These are phyloP conservation scores for Naganishia randhawae DNA, from an alignment of 768 basidiomycete genomes.

Conservation along the genomic window DNA sequence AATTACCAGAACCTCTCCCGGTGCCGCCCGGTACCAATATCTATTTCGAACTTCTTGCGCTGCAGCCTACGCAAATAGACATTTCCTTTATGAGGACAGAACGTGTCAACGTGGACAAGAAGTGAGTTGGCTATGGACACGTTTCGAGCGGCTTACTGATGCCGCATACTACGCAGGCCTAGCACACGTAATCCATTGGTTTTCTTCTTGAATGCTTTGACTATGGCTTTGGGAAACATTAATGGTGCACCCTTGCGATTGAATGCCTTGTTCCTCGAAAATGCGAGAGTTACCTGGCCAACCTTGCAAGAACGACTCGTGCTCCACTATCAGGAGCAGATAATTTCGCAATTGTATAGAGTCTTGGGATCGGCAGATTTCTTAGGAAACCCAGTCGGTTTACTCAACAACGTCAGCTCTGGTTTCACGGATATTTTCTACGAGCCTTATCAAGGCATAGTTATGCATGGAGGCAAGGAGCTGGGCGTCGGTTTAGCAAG, in stretches of 20 bases:
- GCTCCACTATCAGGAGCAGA: slow-evolving; percentile 89
- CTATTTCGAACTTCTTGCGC: slow-evolving; percentile 91
- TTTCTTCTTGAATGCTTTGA: slow-evolving; percentile 86
- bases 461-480: slow-evolving; percentile 93
- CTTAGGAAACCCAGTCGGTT: slow-evolving; percentile 70
- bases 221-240: slow-evolving; percentile 95
- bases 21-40: slow-evolving; percentile 63
- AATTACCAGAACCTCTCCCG: slow-evolving; percentile 54
- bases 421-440: slow-evolving; percentile 98
- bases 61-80: slow-evolving; percentile 87
- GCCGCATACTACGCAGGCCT: slow-evolving; percentile 31
- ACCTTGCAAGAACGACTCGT: slow-evolving; percentile 78
- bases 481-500: slow-evolving; percentile 91
- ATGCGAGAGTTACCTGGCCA: slow-evolving; percentile 80
- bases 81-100: slow-evolving; percentile 98
- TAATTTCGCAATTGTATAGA: slow-evolving; percentile 88
- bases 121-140: slow-evolving; percentile 58
- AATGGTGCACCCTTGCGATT: slow-evolving; percentile 91
- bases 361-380: slow-evolving; percentile 98
- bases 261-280: slow-evolving; percentile 89
- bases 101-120: slow-evolving; percentile 83
- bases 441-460: slow-evolving; percentile 92
- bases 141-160: background rate
- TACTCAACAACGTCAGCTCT: slow-evolving; percentile 97
- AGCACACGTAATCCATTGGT: slow-evolving; percentile 77